Evolutionary conservation across 148 eudicot genomes (phyloP), one percentile per base, ranked within the genome.

Genomic region (Selenicereus undatus): DNA sequence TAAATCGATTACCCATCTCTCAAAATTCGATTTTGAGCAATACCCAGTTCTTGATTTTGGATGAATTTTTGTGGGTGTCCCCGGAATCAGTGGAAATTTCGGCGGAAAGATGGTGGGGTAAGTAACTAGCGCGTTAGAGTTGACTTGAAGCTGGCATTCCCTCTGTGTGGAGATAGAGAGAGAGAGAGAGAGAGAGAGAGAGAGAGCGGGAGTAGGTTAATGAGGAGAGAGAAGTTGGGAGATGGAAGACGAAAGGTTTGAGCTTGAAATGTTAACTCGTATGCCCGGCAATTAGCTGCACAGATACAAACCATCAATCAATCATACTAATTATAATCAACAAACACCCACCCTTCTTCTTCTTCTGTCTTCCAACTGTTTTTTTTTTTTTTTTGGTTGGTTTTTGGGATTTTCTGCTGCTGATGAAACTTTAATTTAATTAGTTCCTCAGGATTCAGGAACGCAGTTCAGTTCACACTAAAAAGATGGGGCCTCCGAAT

Each of bases 1-100:
- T 88, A 36, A 91, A 87, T 76, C 88, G 82, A 86, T 91, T 91
- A 69, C 98, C 97, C 97, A 91, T 95, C 70, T 82, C 73, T 85
- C 76, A 69, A 78, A 39, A 76, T 71, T 21, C 70, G 79, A 77
- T 71, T 65, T 71, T 76, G 52, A 76, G 3, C 71, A 56, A 36
- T n/a, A 76, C 83, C 75, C 79, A 81, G 24, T 50, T 68, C 6
- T 3, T 14, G 36, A n/a, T 30, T 32, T 65, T 39, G 22, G 26
- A 32, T 71, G 12, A 54, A 76, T 27, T 52, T 76, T 27, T 22
- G 70, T 58, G 65, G 70, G 71, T 35, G 16, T 54, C 26, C 4
- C n/a, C 35, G 27, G 18, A 75, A 48, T 73, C 48, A 65, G 24
- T 16, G 42, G 71, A 60, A 45, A 32, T 74, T 64, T 17, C 36